Evolutionary conservation across 345 rosid species (phyloP).

Genomic region (Salix purpurea): DNA sequence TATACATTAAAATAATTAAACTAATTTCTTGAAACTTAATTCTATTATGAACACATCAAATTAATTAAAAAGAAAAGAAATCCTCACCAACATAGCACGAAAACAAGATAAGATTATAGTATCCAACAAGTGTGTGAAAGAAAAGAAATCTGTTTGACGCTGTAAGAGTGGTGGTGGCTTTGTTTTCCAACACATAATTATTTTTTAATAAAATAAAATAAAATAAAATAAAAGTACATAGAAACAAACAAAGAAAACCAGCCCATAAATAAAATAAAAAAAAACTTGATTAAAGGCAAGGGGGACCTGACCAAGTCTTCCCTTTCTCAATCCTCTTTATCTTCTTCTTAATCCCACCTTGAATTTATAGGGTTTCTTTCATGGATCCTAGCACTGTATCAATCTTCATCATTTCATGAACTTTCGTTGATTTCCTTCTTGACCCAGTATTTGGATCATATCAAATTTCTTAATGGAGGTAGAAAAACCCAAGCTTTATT

Average conservation of each 20-base stretch:
- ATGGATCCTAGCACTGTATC: slow-evolving; percentile 26
- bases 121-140: neutral
- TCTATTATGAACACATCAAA: too few relatives aligned
- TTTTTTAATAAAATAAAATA: neutral
- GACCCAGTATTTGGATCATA: slow-evolving; percentile 29
- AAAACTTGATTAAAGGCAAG: slow-evolving; percentile 11
- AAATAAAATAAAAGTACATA: neutral
- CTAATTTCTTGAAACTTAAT: too few relatives aligned
- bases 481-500: neutral
- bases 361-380: slow-evolving; percentile 35
- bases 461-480: slow-evolving; percentile 43
- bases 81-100: too few relatives aligned
- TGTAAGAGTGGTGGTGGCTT: neutral
- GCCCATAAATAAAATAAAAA: slow-evolving; percentile 4
- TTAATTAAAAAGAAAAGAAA: too few relatives aligned
- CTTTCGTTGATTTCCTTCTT: slow-evolving; percentile 27
- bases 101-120: slow-evolving; percentile 1
- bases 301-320: slow-evolving; percentile 14
- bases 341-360: slow-evolving; percentile 16
- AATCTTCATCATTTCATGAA: slow-evolving; percentile 14
- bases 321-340: neutral
- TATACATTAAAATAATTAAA: too few relatives aligned
- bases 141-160: neutral
- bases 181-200: slow-evolving; percentile 19
- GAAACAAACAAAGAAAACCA: slow-evolving; percentile 12